Conservation (phyloP, 225 moss, liverwort and hornwort genomes). For the Pseudoscleropodium purum region DNA sequence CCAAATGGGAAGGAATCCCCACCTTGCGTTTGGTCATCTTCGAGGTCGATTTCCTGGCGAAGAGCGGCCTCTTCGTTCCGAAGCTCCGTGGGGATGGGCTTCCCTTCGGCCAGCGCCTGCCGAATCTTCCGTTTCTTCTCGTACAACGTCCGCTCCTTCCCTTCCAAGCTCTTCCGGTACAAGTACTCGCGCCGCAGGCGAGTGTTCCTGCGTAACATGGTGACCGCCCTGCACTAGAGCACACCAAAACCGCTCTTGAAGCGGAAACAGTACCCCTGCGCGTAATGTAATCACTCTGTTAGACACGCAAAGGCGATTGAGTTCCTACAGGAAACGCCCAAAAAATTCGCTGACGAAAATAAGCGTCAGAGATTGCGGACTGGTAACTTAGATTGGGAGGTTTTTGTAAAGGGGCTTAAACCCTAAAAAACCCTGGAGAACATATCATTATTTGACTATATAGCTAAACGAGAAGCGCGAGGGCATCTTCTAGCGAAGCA, state of each 20-base stretch:
- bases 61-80: slow-evolving; percentile 80
- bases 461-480: fast-evolving
- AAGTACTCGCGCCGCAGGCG: slow-evolving; percentile 87
- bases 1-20: neutral
- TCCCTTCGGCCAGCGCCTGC: slow-evolving; percentile 83
- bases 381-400: neutral
- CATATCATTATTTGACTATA: fast-evolving
- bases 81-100: slow-evolving; percentile 86
- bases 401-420: neutral
- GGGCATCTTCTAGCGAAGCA: neutral
- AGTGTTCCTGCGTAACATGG: slow-evolving; percentile 73
- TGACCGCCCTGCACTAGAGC: neutral
- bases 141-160: slow-evolving; percentile 73
- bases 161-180: slow-evolving; percentile 89
- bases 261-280: neutral
- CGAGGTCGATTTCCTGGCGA: slow-evolving; percentile 84
- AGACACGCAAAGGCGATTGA: neutral
- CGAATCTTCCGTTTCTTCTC: slow-evolving; percentile 88
- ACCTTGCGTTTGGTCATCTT: slow-evolving; percentile 80
- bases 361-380: no score
- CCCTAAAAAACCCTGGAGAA: neutral
- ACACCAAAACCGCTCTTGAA: neutral
- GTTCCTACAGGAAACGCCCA: neutral
- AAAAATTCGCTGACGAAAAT: neutral
- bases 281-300: neutral